These are phyloP conservation scores for Globisporangium sylvaticum DNA, from an alignment of 352 stramenopile genomes.

Conservation along the genomic window DNA sequence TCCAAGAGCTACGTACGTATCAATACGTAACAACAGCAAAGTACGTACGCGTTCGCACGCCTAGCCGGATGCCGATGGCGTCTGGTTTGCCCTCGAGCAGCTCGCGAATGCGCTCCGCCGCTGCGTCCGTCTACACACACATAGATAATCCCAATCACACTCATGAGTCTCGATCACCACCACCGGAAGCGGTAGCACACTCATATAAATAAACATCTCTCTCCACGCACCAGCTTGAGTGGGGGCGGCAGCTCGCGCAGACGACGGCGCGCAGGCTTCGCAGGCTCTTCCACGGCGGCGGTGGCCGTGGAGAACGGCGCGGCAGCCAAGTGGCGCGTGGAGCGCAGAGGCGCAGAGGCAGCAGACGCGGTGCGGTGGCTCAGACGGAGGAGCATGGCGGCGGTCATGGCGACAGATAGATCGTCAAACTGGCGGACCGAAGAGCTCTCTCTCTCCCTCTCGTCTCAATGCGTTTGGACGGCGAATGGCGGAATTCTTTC, in stretches of 20 bases:
- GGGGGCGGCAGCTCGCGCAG: constrained; percentile 67
- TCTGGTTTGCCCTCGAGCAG: constrained; percentile 82
- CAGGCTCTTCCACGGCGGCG: constrained; percentile 28
- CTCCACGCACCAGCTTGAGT: constrained; percentile 58
- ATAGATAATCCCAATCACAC: not conserved
- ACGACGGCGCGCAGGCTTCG: constrained; percentile 38
- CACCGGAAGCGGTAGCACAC: not conserved
- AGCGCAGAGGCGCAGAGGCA: constrained; percentile 5
- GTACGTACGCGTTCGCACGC: constrained; percentile 90
- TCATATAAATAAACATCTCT: constrained; percentile 1
- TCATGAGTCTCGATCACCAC: not conserved
- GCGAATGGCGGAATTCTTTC: constrained; percentile 3
- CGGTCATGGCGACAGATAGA: not conserved
- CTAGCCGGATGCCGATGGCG: constrained; percentile 93
- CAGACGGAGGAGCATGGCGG: not conserved
- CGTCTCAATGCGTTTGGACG: not conserved
- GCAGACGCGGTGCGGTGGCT: not conserved
- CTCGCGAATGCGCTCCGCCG: constrained; percentile 85
- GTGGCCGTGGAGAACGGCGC: constrained; percentile 29
- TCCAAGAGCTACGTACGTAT: not conserved
- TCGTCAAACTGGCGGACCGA: not conserved
- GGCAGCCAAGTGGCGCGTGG: not conserved
- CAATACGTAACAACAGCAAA: not conserved
- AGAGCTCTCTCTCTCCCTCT: not conserved
- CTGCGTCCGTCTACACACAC: constrained; percentile 74